These are phyloP conservation scores for Tolypocladium sp. DNA, from an alignment of 2,329 filamentous ascomycete genomes.

Conservation along the genomic window DNA sequence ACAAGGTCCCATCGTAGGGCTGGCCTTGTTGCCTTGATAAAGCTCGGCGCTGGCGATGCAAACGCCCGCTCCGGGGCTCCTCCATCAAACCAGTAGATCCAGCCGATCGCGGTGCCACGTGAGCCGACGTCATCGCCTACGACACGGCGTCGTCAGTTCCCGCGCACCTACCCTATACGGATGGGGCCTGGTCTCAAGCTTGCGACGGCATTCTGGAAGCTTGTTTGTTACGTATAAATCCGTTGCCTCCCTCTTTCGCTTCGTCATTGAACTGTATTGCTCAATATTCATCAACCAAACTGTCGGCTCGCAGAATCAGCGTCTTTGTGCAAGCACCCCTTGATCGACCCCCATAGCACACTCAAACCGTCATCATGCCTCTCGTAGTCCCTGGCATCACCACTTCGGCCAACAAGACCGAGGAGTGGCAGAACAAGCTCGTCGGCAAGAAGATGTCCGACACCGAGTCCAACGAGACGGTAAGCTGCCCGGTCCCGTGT, in stretches of 20 bases:
- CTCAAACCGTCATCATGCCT: conserved; percentile 41
- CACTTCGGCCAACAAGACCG: conserved; percentile 34
- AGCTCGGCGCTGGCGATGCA: background rate
- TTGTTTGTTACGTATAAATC: background rate
- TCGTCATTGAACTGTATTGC: background rate
- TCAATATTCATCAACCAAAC: background rate
- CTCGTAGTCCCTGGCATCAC: conserved; percentile 54
- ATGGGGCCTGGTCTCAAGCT: background rate
- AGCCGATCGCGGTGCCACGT: background rate
- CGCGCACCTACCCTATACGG: background rate
- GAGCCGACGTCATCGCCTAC: conserved; percentile 1
- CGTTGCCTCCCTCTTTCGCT: background rate
- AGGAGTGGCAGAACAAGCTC: conserved; percentile 53
- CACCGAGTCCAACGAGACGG: conserved; percentile 38
- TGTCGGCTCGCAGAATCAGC: background rate
- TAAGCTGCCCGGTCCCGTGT: conserved; percentile 19
- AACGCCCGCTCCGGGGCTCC: too few relatives aligned
- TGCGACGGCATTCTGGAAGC: background rate
- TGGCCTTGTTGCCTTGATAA: background rate
- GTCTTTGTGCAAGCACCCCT: background rate
- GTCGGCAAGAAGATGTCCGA: conserved; percentile 55
- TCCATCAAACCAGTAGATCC: background rate
- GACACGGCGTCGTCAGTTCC: background rate
- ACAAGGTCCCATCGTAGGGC: too few relatives aligned
- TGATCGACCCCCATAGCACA: too few relatives aligned